Conservation (phyloP, 306 rosid genomes). For the Betula pendula region DNA sequence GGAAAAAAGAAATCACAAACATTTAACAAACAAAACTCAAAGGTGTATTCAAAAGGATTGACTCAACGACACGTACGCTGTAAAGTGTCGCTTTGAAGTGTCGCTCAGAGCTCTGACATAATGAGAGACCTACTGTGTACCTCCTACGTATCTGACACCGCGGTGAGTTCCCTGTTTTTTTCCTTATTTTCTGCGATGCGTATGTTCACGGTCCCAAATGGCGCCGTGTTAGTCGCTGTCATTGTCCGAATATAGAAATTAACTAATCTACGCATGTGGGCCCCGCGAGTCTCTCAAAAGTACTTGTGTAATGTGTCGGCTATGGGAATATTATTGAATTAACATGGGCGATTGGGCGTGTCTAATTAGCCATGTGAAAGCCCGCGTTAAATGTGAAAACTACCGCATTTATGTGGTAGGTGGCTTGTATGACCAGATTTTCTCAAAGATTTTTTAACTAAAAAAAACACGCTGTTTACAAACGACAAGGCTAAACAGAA, state of each 20-base stretch:
- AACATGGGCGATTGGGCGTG: no score
- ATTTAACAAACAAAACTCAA: neutral
- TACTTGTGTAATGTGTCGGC: neutral
- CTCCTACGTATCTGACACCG: conserved; percentile 21
- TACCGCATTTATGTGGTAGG: no score
- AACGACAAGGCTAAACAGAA: no score
- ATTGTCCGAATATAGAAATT: neutral
- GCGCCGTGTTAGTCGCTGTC: neutral
- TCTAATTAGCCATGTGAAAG: no score
- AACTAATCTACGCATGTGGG: neutral
- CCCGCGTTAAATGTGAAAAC: neutral
- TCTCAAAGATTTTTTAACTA: no score
- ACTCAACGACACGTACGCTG: conserved; percentile 21
- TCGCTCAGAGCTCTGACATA: conserved; percentile 13
- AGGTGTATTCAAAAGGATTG: neutral
- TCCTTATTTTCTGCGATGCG: neutral
- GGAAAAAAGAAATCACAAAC: neutral
- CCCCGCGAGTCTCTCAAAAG: neutral
- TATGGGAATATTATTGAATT: neutral
- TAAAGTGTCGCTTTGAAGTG: conserved; percentile 25
- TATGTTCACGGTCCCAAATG: neutral
- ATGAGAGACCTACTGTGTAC: neutral
- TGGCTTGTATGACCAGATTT: no score
- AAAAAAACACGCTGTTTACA: no score
- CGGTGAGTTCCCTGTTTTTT: neutral